Conservation (phyloP, 495 filamentous ascomycete genomes). For the Podospora didyma region DNA sequence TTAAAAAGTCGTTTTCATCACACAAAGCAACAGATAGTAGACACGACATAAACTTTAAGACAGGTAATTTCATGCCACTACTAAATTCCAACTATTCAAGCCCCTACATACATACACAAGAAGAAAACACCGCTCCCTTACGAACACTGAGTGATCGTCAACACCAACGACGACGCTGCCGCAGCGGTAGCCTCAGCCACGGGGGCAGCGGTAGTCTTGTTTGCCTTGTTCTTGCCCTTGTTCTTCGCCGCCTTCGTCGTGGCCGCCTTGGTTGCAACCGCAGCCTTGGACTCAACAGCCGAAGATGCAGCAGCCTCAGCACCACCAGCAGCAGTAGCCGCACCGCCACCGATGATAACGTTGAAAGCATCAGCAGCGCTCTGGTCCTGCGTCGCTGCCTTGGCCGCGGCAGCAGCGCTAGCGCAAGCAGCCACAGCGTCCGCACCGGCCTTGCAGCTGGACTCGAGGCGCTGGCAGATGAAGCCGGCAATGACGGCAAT, state of each 20-base stretch:
- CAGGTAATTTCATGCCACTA: no score
- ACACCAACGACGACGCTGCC: background rate
- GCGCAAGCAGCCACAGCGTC: conserved; percentile 43
- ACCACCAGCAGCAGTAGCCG: background rate
- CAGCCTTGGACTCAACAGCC: background rate
- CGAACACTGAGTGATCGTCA: conserved; percentile 7
- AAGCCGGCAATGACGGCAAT: conserved; percentile 51
- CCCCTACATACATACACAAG: no score
- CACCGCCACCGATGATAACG: background rate
- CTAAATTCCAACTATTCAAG: no score
- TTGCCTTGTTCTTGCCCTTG: no score
- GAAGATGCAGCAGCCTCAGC: background rate
- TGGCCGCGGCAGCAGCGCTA: conserved; percentile 36
- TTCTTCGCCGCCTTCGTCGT: no score
- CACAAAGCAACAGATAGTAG: no score
- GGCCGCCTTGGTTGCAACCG: no score
- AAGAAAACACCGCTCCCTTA: background rate
- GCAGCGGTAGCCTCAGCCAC: background rate
- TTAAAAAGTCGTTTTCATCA: no score
- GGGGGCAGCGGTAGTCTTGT: no score
- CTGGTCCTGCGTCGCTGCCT: conserved; percentile 30
- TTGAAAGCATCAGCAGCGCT: conserved; percentile 59
- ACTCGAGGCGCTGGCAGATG: conserved; percentile 51
- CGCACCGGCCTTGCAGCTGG: conserved; percentile 47
- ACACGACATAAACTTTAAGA: no score